Percentiles rank a stretch among this genome's conserved stretches.
Evolutionary conservation across 371 early-diverging fungal genomes (phyloP).

Genomic region (Phascolomyces articulosus): DNA sequence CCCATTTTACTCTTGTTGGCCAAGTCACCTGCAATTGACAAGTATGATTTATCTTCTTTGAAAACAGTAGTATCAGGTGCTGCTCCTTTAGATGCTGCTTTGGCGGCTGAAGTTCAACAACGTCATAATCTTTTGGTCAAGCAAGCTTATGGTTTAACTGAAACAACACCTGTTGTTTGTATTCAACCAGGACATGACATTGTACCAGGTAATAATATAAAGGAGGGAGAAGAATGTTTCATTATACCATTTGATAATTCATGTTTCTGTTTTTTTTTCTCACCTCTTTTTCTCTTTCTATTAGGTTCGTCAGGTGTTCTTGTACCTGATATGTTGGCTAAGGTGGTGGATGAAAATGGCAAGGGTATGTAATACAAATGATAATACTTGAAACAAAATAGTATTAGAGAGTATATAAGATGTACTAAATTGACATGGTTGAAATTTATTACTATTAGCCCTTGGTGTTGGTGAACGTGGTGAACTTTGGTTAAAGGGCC

Average conservation of each 20-base stretch:
- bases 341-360: slow-evolving; percentile 65
- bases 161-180: slow-evolving; percentile 45
- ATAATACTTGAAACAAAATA: not conserved
- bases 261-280: no score
- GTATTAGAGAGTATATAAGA: no score
- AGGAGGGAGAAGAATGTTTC: not conserved
- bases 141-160: slow-evolving; percentile 68
- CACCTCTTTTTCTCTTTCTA: not conserved
- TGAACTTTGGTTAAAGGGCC: slow-evolving; percentile 80
- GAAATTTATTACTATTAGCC: slow-evolving; percentile 10
- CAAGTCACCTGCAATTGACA: slow-evolving; percentile 64
- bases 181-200: slow-evolving; percentile 17
- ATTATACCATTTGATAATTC: no score
- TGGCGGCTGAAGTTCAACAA: slow-evolving; percentile 42
- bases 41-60: slow-evolving; percentile 66
- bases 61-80: not conserved
- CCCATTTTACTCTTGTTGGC: slow-evolving; percentile 72
- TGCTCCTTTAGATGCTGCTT: slow-evolving; percentile 30
- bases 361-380: slow-evolving; percentile 27
- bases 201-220: slow-evolving; percentile 17
- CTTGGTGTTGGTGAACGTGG: slow-evolving; percentile 44
- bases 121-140: slow-evolving; percentile 46
- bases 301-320: slow-evolving; percentile 70
- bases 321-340: slow-evolving; percentile 68
- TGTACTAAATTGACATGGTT: not conserved